A percentile compares a stretch with the other conserved stretches of the same genome.
Evolutionary conservation across 108 stramenopile genomes (phyloP).

Genomic region (Nitzschia sp.): DNA sequence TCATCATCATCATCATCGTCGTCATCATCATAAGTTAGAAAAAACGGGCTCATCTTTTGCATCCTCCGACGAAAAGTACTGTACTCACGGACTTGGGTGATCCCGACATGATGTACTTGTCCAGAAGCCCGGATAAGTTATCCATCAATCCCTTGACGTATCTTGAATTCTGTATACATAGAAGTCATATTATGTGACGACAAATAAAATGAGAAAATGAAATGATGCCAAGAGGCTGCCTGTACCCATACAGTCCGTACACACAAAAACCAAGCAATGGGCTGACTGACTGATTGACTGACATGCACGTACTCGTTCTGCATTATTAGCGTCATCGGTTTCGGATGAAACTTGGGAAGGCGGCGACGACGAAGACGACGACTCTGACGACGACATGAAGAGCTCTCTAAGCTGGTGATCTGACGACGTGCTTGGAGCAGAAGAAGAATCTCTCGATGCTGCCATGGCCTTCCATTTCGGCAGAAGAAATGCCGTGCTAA

Average conservation of each 20-base stretch:
- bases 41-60: too few relatives aligned
- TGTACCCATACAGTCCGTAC: too few relatives aligned
- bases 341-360: conserved; percentile 1
- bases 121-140: conserved; percentile 55
- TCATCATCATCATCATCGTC: too few relatives aligned
- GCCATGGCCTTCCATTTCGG: not conserved
- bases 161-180: conserved; percentile 46
- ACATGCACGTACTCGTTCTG: not conserved
- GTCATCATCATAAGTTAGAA: not conserved
- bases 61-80: not conserved
- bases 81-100: conserved; percentile 44
- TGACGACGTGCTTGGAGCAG: too few relatives aligned
- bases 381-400: conserved; percentile 1
- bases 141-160: conserved; percentile 61
- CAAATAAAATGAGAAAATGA: too few relatives aligned
- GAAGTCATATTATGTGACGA: too few relatives aligned
- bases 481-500: conserved; percentile 13
- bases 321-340: not conserved
- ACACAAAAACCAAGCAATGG: too few relatives aligned
- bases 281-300: not conserved
- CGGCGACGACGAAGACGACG: conserved; percentile 19
- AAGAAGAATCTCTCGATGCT: not conserved
- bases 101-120: conserved; percentile 68
- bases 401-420: not conserved
- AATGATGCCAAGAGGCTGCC: too few relatives aligned